Percentiles rank a stretch among this genome's conserved stretches.
Evolutionary conservation across 2,329 filamentous ascomycete species (phyloP).

Genomic region (Rutstroemia sp.): DNA sequence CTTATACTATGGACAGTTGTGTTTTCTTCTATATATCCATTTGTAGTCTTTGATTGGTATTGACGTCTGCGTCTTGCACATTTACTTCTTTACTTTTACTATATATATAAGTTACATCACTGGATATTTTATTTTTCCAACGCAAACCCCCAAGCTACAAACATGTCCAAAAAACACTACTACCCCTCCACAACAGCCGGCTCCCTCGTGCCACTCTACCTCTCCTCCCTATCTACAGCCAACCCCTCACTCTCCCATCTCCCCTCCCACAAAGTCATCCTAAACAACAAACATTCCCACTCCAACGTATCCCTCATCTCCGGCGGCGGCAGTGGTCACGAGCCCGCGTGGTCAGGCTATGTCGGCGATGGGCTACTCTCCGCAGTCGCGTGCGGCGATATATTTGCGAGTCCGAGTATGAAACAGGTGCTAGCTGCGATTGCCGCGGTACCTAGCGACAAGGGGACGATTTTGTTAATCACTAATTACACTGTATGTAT

Average conservation of each 20-base stretch:
- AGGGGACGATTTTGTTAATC: slow-evolving; percentile 34
- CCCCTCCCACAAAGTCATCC: slow-evolving; percentile 31
- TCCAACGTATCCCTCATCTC: slow-evolving; percentile 22
- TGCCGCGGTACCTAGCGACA: slow-evolving; percentile 44
- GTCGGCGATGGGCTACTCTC: slow-evolving; percentile 55
- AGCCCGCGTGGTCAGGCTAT: slow-evolving; percentile 53
- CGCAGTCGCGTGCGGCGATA: slow-evolving; percentile 52
- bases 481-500: not conserved
- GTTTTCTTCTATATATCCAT: not conserved
- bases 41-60: too few species aligned
- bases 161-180: slow-evolving; percentile 38
- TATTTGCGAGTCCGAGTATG: slow-evolving; percentile 57
- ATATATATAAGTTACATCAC: not conserved
- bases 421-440: slow-evolving; percentile 55
- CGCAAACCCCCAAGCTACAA: not conserved
- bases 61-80: not conserved
- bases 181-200: slow-evolving; percentile 41
- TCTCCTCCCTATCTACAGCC: slow-evolving; percentile 38
- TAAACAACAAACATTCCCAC: slow-evolving; percentile 34
- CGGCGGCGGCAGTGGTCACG: slow-evolving; percentile 28
- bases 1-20: not conserved
- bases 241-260: slow-evolving; percentile 32
- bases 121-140: not conserved
- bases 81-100: not conserved
- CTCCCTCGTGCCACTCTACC: slow-evolving; percentile 38